Base-by-base conservation (phyloP, 306 rosid species). In the Glycine soja region DNA sequence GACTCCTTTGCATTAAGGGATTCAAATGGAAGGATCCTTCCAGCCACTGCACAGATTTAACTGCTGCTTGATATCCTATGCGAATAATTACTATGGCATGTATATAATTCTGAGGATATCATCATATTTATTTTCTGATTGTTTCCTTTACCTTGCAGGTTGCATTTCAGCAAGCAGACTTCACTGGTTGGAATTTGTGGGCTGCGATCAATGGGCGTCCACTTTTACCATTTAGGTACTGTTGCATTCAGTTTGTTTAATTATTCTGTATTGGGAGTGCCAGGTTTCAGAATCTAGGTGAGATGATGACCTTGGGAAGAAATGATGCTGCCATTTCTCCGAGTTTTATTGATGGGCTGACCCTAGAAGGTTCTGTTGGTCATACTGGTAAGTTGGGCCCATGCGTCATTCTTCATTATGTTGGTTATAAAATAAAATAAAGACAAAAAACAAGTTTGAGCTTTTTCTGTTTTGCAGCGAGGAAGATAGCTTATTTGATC, bases 151-250 rank as follows among this genome's bases (percentile, higher is more conserved):
- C 73, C 38, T 77, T 47, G 65, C 83, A 93, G 94, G 99, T 95
- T 82, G 98, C 99, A 19, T 93, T 95, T 89, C 99, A 95, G 89
- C 97, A 95, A 84, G 99, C 99, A 1, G 99, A 93, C 86, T 95
- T 95, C 80, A 81, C 95, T 75, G 99, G 97, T 77, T 95, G 97
- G 99, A 95, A 95, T 88, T 88, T 93, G 59, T 95, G 97, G 99
- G 99, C 98, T 86, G 97, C 97, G 32, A 93, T 95, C 87, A 95
- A 93, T 68, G 89, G 85, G 75, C 97, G 99, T 59, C 98, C 99
- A 30, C 95, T 95, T 85, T 85, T 95, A 88, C 98, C 99, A 52
- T 95, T 95, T 76, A 93, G 94, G 97, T 93, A 80, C 34, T 86
- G 12, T 56, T 79, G 40, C 73, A 62, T 58, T 71, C 47, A 78